Evolutionary conservation across 805 yeast genomes (phyloP).

Genomic region (Schwanniomyces polymorphus): DNA sequence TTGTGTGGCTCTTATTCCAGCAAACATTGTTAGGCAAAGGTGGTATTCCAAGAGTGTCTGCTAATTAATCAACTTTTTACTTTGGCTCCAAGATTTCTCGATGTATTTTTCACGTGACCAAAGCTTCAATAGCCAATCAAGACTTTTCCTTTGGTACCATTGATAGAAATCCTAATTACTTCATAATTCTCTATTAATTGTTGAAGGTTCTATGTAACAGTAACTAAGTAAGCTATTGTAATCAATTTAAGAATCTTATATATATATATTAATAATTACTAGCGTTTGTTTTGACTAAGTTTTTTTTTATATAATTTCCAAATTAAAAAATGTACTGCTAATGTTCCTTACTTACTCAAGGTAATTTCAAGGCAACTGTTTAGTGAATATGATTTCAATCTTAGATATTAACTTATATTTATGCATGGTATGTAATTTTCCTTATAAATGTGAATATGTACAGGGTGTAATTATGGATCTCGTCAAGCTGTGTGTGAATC

Average conservation of each 20-base stretch:
- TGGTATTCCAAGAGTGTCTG: background rate
- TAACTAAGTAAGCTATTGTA: too few relatives aligned
- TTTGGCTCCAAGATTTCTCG: background rate
- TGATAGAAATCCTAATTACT: too few relatives aligned
- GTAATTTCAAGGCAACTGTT: too few relatives aligned
- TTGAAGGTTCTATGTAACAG: too few relatives aligned
- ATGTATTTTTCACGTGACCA: conserved; percentile 1
- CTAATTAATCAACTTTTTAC: background rate
- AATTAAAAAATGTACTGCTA: too few relatives aligned
- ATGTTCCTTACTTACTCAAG: too few relatives aligned
- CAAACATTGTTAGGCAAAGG: conserved; percentile 36
- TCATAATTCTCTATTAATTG: too few relatives aligned
- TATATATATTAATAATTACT: too few relatives aligned
- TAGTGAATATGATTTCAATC: background rate
- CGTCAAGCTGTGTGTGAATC: background rate
- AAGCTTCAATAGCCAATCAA: background rate
- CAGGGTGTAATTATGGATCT: background rate
- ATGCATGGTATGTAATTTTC: background rate
- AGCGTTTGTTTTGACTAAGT: too few relatives aligned
- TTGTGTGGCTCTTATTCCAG: conserved; percentile 51
- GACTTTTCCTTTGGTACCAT: background rate
- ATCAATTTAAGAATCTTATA: too few relatives aligned
- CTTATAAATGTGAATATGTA: background rate
- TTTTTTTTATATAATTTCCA: too few relatives aligned
- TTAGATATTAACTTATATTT: background rate